Base-by-base conservation (phyloP, 805 yeast genomes). In the Starmerella khaoyaiensis region DNA sequence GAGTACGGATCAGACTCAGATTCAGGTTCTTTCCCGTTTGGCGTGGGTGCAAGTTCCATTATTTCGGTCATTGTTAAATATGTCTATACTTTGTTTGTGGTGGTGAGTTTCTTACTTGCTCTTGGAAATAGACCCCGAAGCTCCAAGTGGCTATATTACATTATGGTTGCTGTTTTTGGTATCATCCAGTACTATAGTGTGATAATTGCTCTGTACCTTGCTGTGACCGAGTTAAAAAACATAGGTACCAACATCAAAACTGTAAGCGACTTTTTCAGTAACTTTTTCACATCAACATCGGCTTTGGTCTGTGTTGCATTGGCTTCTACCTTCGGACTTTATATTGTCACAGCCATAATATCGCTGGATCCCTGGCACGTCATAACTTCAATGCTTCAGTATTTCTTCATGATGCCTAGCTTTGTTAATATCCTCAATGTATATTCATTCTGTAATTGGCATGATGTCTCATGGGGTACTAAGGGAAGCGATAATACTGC, bases 401-500 rank as follows among this genome's bases (percentile, higher is more conserved):
- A 58, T 45, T 32, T 57, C 47, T 51, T 54, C 41, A 40, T 59
- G 50, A 55, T 53, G 59, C 61, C 62, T 12, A 48, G 51, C 31
- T 59, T 56, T 35, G 55, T 57, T 40, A 59, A 59, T 41, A 71
- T 75, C 27, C 59, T 75, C 50, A 74, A 72, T 52, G 76, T 74
- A 33, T 74, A 72, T 55, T 78, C 80, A 1, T 74, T 75, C 54
- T 74, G 79, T 61, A 74, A 74, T 56, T 72, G 75, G 61, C 79
- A 74, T 52, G 80, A 74, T 57, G 70, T 74, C 33, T 74, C 80
- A 2, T 74, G 80, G 80, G 80, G 80, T 41, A 74, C 80, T n/a
- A 74, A 75, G 54, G 80, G 80, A 28, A 71, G 73, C 29, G 78
- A 56, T 36, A 55, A 51, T 3, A 72, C 73, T 4, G 65, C 59